Percentiles rank a stretch among this genome's conserved stretches.
phyloP scores from a whole-genome alignment of 768 basidiomycete species.

The Hericium rajendrae region DNA sequence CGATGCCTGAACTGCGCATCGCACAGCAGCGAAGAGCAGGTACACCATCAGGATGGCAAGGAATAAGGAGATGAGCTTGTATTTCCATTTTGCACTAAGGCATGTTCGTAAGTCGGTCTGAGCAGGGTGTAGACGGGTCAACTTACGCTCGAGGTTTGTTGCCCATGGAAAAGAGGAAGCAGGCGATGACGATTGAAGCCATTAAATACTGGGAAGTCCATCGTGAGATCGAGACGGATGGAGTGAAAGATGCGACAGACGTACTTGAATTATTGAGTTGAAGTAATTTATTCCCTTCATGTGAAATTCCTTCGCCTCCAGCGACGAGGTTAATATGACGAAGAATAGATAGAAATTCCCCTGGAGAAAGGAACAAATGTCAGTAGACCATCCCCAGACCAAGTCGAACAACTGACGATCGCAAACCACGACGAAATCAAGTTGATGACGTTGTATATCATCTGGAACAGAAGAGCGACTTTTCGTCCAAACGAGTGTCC shows the following conservation, averaged over 20 bases:
- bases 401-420: slow-evolving; percentile 42
- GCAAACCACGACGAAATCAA: slow-evolving; percentile 91
- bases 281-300: slow-evolving; percentile 58
- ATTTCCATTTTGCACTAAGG: slow-evolving; percentile 71
- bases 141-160: slow-evolving; percentile 80
- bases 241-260: not conserved
- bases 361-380: slow-evolving; percentile 25
- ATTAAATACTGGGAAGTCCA: slow-evolving; percentile 53
- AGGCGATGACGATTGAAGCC: slow-evolving; percentile 76
- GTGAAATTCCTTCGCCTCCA: slow-evolving; percentile 66
- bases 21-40: slow-evolving; percentile 72
- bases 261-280: slow-evolving; percentile 68
- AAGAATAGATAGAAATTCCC: slow-evolving; percentile 97
- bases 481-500: slow-evolving; percentile 79
- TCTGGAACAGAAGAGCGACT: slow-evolving; percentile 64
- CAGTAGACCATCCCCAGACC: not conserved
- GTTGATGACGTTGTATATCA: slow-evolving; percentile 80
- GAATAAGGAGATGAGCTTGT: slow-evolving; percentile 65
- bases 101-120: not conserved
- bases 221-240: not conserved
- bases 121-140: not conserved
- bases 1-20: slow-evolving; percentile 69
- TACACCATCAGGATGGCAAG: slow-evolving; percentile 77
- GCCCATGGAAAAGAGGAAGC: slow-evolving; percentile 93
- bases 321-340: slow-evolving; percentile 81